A percentile compares a stretch with the other conserved stretches of the same genome.
These are phyloP conservation scores for Trypanosoma congolense DNA, from an alignment of 208 protist genomes.

Conservation along the genomic window DNA sequence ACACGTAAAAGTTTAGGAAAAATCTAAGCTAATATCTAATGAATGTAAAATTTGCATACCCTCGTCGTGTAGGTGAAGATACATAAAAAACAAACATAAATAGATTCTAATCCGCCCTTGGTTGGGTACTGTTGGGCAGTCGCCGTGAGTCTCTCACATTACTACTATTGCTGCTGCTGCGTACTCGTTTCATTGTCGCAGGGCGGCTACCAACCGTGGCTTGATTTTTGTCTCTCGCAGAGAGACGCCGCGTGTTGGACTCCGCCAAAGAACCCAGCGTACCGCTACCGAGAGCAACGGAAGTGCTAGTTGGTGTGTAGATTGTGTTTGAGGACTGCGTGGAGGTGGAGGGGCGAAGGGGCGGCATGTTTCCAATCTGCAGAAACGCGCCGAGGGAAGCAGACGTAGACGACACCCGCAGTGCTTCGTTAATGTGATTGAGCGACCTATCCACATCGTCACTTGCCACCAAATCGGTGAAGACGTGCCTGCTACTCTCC, in stretches of 20 bases:
- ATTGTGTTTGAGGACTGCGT: conserved; percentile 8
- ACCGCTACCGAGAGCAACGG: neutral
- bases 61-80: too few species aligned
- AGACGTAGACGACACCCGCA: conserved; percentile 17
- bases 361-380: conserved; percentile 16
- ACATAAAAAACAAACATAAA: too few species aligned
- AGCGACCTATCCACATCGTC: conserved; percentile 31
- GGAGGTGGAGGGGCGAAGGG: conserved; percentile 11
- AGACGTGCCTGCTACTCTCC: conserved; percentile 26
- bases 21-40: neutral
- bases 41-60: too few species aligned
- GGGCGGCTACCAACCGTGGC: neutral
- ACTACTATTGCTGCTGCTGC: conserved; percentile 17
- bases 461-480: conserved; percentile 31
- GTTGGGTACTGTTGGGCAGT: too few species aligned
- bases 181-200: conserved; percentile 11
- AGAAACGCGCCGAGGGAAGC: conserved; percentile 21
- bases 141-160: conserved; percentile 16
- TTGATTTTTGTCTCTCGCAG: conserved; percentile 12
- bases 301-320: neutral
- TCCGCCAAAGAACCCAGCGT: neutral
- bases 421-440: conserved; percentile 29
- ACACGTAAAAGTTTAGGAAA: neutral
- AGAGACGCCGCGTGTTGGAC: neutral
- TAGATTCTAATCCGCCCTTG: too few species aligned